Evolutionary conservation across 169 alveolate genomes (phyloP), one percentile per base, ranked within the genome.

Genomic region (Neospora caninum): DNA sequence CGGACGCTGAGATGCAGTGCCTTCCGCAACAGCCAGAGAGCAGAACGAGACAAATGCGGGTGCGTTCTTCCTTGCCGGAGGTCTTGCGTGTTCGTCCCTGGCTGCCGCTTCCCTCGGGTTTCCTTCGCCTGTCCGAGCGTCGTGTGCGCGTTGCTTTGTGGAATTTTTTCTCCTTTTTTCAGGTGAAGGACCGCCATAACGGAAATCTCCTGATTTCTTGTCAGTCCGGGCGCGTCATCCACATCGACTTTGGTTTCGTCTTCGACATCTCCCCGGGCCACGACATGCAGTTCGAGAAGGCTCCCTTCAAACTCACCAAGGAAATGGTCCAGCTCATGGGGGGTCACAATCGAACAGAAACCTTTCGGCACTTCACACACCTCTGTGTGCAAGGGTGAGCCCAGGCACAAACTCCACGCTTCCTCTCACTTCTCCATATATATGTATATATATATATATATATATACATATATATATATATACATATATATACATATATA

Each of bases 241-340:
- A 99, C 97, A 99, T 99, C 82, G 99, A 99, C 96, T 99, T 98
- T 94, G 99, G 99, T 41, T 99, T 99, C 95, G 98, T 99, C 42
- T 98, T 99, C 92, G 99, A 98, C 91, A 96, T 98, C 49, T 98
- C 99, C 43, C 99, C 99, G 0, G 99, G 99, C 4, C 98, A 98
- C 43, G 99, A 99, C 95, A 96, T 99, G 96, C 97, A 98, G 64
- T 98, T 99, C 95, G 99, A 99, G 96, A 97, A 98, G 88, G 99
- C 99, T 38, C 99, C 98, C 67, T 99, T 99, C 96, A 99, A 99
- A 95, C 96, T 98, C 43, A 99, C 99, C 34, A 97, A 97, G 95
- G 99, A 99, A 95, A 99, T 99, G 99, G 98, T 98, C 43, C 97
- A 97, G 45, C 97, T 99, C 41, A 96, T 99, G 98, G 99, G 99